Conservation (phyloP, 2,329 filamentous ascomycete species). For the Acrocalymma vagum region DNA sequence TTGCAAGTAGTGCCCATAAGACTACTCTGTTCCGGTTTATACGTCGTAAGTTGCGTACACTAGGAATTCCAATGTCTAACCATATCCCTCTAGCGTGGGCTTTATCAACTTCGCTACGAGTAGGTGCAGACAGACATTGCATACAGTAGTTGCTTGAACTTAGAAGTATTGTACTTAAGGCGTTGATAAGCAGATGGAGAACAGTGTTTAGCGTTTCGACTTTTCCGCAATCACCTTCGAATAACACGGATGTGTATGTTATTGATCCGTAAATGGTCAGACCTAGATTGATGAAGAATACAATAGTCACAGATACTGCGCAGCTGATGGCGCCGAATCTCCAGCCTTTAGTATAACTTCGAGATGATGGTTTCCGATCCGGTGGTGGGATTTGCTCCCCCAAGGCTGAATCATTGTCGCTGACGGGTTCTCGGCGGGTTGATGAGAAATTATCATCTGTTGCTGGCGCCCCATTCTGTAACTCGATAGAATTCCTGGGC, state of each 20-base stretch:
- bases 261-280: constrained; percentile 13
- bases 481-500: too few species aligned
- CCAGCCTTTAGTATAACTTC: too few species aligned
- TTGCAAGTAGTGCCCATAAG: constrained; percentile 9
- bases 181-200: constrained; percentile 59
- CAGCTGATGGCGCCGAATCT: constrained; percentile 17
- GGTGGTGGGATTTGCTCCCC: too few species aligned
- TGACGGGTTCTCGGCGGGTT: too few species aligned
- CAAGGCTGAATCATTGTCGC: too few species aligned
- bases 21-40: constrained; percentile 3
- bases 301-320: constrained; percentile 8
- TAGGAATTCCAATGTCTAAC: constrained; percentile 13
- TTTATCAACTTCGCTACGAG: constrained; percentile 21
- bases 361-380: too few species aligned
- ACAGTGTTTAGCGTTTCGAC: constrained; percentile 10
- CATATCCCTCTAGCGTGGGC: constrained; percentile 31
- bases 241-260: constrained; percentile 8
- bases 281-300: constrained; percentile 20
- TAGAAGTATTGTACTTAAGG: constrained; percentile 40
- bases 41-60: constrained; percentile 6
- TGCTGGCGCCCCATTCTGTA: too few species aligned
- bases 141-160: constrained; percentile 25
- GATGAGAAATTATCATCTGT: too few species aligned
- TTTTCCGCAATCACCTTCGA: constrained; percentile 28
- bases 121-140: constrained; percentile 26